Evolutionary conservation across 2,329 filamentous ascomycete species (phyloP).

Genomic region (Paraphoma sp.): DNA sequence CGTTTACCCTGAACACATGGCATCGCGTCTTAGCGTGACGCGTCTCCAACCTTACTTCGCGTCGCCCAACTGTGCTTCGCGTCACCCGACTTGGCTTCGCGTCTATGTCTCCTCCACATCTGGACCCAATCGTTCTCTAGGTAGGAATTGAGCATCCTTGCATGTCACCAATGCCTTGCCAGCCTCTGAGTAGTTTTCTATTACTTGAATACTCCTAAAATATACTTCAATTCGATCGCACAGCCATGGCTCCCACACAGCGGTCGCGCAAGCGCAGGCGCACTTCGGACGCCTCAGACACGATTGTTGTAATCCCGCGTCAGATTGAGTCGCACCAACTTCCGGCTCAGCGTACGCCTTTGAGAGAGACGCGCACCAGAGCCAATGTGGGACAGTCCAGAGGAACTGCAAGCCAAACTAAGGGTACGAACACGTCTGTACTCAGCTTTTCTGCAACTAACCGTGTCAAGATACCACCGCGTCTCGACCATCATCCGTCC

Average conservation of each 20-base stretch:
- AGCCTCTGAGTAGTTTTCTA: neutral
- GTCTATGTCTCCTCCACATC: too few species aligned
- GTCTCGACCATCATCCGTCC: neutral
- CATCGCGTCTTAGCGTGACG: too few species aligned
- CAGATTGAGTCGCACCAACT: neutral
- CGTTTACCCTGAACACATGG: too few species aligned
- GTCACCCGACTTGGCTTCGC: too few species aligned
- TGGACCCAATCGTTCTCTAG: too few species aligned
- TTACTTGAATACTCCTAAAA: neutral
- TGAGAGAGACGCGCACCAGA: neutral
- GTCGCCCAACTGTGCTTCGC: too few species aligned
- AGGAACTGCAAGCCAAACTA: neutral
- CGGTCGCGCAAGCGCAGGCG: conserved; percentile 11
- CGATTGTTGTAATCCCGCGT: neutral
- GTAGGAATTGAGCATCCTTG: too few species aligned
- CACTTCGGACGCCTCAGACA: neutral
- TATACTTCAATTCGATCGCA: neutral
- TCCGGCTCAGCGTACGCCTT: neutral
- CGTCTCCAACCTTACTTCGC: too few species aligned
- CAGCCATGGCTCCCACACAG: neutral
- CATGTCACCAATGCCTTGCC: too few species aligned
- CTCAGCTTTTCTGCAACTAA: too few species aligned
- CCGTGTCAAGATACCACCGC: neutral
- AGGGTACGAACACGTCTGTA: conserved; percentile 2
- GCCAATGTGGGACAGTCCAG: neutral